A percentile compares a stretch with the other conserved stretches of the same genome.
phyloP scores from a whole-genome alignment of 805 yeast species.

The Schwanniomyces polymorphus region DNA sequence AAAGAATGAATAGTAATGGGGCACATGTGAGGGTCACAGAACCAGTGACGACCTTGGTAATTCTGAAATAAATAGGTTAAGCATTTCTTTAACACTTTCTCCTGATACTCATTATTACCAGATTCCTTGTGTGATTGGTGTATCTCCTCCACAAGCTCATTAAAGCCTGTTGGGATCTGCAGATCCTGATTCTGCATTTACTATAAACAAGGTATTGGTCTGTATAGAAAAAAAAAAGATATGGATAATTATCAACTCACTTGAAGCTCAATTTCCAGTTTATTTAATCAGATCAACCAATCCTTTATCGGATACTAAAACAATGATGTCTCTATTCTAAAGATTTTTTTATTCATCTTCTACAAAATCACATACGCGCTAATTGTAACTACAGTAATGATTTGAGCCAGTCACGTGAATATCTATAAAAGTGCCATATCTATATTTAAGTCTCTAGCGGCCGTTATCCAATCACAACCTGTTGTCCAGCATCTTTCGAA shows the following conservation, averaged over 20 bases:
- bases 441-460: slow-evolving; percentile 41
- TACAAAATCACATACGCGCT: background rate
- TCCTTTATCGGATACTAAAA: background rate
- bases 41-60: slow-evolving; percentile 43
- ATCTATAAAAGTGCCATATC: slow-evolving; percentile 44
- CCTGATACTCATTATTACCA: slow-evolving; percentile 27
- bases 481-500: slow-evolving; percentile 56
- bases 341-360: background rate
- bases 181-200: background rate
- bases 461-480: slow-evolving; percentile 52
- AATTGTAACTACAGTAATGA: background rate
- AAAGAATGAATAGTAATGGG: slow-evolving; percentile 55
- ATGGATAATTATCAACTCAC: background rate
- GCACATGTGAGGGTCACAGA: slow-evolving; percentile 51
- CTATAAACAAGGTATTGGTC: background rate
- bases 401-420: background rate
- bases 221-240: background rate
- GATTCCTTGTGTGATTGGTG: slow-evolving; percentile 22
- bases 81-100: slow-evolving; percentile 22
- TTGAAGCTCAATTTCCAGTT: background rate
- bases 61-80: slow-evolving; percentile 19
- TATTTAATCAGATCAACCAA: background rate
- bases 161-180: slow-evolving; percentile 18
- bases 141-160: slow-evolving; percentile 22
- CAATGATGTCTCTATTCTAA: too few species aligned